These are phyloP conservation scores for Neurospora tetrasperma DNA, from an alignment of 495 filamentous ascomycete species.

Conservation along the genomic window DNA sequence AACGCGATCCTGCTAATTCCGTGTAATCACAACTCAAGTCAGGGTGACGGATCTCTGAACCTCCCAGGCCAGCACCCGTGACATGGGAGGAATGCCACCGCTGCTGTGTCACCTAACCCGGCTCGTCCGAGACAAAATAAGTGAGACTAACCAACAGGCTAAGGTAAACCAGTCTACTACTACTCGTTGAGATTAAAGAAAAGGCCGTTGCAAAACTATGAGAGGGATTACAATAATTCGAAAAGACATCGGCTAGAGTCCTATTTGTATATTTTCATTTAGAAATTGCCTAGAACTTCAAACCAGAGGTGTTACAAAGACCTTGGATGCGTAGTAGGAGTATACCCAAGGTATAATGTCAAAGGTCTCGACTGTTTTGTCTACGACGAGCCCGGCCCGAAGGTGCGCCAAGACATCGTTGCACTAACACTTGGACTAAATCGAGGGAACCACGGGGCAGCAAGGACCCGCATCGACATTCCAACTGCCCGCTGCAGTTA, in stretches of 20 bases:
- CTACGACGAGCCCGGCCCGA: not conserved
- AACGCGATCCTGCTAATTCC: not conserved
- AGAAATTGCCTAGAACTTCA: too few species aligned
- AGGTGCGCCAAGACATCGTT: not conserved
- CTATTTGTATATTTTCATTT: too few species aligned
- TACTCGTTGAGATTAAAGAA: too few species aligned
- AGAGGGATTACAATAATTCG: too few species aligned
- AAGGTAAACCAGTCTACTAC: too few species aligned
- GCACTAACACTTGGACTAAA: not conserved
- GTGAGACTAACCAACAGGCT: too few species aligned
- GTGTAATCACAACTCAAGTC: not conserved
- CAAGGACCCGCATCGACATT: not conserved
- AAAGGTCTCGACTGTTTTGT: too few species aligned
- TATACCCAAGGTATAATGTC: too few species aligned
- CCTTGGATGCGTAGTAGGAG: too few species aligned
- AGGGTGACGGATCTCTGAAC: not conserved
- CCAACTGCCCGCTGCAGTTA: not conserved
- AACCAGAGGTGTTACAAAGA: too few species aligned
- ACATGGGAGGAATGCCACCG: not conserved
- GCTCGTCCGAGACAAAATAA: not conserved
- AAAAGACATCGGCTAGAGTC: too few species aligned
- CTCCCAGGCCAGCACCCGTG: not conserved
- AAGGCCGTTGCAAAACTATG: too few species aligned
- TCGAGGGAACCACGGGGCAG: not conserved
- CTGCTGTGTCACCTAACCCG: not conserved